Conservation (phyloP, 2,329 filamentous ascomycete species). For the Cytospora piceae region DNA sequence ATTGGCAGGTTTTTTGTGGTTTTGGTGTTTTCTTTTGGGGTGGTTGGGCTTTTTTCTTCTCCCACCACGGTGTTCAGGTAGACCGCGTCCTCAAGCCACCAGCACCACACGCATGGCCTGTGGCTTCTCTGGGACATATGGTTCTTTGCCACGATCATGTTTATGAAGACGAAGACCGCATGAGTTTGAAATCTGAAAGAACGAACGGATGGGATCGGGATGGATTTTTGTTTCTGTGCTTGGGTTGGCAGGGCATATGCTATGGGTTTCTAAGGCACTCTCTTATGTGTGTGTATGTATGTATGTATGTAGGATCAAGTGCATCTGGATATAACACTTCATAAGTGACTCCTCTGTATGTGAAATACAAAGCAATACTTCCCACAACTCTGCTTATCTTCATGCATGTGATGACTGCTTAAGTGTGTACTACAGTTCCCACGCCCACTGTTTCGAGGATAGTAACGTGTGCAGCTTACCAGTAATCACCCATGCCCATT, state of each 20-base stretch:
- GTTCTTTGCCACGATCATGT: conserved; percentile 11
- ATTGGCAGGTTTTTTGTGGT: not conserved
- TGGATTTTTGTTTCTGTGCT: too few species aligned
- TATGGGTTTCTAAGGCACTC: not conserved
- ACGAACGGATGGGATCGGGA: not conserved
- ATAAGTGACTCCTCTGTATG: not conserved
- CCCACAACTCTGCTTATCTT: not conserved
- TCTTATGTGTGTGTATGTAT: not conserved
- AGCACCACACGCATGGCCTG: conserved; percentile 13
- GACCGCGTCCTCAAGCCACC: conserved; percentile 7
- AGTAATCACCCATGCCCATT: too few species aligned
- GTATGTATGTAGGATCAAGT: not conserved
- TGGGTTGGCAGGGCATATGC: not conserved
- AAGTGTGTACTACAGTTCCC: too few species aligned
- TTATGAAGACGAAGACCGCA: conserved; percentile 13
- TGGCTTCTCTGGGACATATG: not conserved
- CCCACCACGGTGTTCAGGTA: conserved; percentile 20
- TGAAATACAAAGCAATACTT: not conserved
- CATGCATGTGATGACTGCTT: not conserved
- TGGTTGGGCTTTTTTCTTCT: not conserved
- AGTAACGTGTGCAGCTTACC: too few species aligned
- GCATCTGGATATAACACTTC: not conserved
- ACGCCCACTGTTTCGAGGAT: too few species aligned
- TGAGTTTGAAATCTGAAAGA: not conserved
- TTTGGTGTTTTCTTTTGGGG: not conserved